Conservation (phyloP, 2,329 filamentous ascomycete genomes). For the Botryotinia calthae region DNA sequence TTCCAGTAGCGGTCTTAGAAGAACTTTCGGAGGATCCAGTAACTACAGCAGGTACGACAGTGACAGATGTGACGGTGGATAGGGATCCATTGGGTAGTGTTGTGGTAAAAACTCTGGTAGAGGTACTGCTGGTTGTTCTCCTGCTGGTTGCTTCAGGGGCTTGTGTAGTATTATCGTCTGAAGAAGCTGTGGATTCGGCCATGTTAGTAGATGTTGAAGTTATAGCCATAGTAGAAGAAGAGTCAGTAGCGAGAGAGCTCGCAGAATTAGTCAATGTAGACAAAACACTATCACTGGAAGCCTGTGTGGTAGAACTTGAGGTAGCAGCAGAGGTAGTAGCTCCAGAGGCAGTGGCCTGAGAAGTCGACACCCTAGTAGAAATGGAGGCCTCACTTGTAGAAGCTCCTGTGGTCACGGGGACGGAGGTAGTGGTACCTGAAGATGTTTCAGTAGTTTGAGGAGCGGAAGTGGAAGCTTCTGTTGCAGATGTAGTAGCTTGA, state of each 20-base stretch:
- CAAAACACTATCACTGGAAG: slow-evolving; percentile 24
- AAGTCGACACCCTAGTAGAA: slow-evolving; percentile 10
- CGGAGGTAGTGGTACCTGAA: not conserved
- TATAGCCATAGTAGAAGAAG: slow-evolving; percentile 16
- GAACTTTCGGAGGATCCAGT: slow-evolving; percentile 22
- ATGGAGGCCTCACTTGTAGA: slow-evolving; percentile 20
- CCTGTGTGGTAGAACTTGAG: slow-evolving; percentile 26
- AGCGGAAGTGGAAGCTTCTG: slow-evolving; percentile 8
- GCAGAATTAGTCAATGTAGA: slow-evolving; percentile 21
- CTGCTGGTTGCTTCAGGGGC: slow-evolving; percentile 20
- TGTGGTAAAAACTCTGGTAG: slow-evolving; percentile 32
- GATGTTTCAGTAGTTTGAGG: slow-evolving; percentile 7
- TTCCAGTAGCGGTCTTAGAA: slow-evolving; percentile 22
- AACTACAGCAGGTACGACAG: slow-evolving; percentile 32
- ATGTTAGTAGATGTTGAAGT: slow-evolving; percentile 24
- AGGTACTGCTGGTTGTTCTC: slow-evolving; percentile 16
- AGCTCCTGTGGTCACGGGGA: slow-evolving; percentile 5
- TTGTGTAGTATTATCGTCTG: slow-evolving; percentile 19
- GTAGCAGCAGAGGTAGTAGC: slow-evolving; percentile 19
- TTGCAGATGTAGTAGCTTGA: not conserved
- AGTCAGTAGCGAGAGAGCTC: slow-evolving; percentile 21
- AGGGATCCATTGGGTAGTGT: slow-evolving; percentile 32
- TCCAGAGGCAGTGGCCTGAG: slow-evolving; percentile 24
- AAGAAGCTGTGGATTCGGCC: slow-evolving; percentile 21
- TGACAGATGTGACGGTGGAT: slow-evolving; percentile 31